Conservation (phyloP, 768 basidiomycete species). For the Suillus sp. region DNA sequence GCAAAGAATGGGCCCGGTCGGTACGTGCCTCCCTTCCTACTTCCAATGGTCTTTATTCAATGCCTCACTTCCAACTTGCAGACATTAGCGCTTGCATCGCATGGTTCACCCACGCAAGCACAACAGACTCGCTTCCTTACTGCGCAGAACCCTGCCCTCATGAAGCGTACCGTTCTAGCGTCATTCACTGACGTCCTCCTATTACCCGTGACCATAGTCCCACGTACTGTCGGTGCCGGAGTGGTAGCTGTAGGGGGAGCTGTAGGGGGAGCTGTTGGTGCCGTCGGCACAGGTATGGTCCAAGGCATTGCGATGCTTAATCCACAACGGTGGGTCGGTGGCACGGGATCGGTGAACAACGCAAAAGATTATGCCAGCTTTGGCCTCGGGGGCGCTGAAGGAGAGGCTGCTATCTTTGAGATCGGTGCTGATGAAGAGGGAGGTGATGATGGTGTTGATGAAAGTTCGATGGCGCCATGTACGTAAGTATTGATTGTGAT, state of each 20-base stretch:
- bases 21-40: constrained; percentile 39
- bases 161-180: constrained; percentile 91
- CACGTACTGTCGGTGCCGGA: constrained; percentile 72
- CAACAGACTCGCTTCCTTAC: constrained; percentile 65
- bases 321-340: constrained; percentile 80
- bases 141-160: constrained; percentile 85
- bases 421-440: constrained; percentile 42
- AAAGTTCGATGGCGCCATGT: constrained; percentile 5
- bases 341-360: constrained; percentile 16
- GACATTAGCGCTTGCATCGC: constrained; percentile 9
- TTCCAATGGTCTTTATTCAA: constrained; percentile 3
- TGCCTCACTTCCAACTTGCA: background rate
- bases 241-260: constrained; percentile 56
- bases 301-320: constrained; percentile 90
- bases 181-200: constrained; percentile 90
- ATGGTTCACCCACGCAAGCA: constrained; percentile 6
- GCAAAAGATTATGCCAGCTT: constrained; percentile 27
- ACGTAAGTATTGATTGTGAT: background rate
- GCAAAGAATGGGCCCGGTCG: constrained; percentile 78
- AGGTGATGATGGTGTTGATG: constrained; percentile 22
- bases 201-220: constrained; percentile 95
- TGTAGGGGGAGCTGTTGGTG: constrained; percentile 66
- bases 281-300: constrained; percentile 73
- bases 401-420: constrained; percentile 51
- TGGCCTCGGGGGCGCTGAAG: constrained; percentile 16